A percentile compares a stretch with the other conserved stretches of the same genome.
These are phyloP conservation scores for Fusarium haematococcum DNA, from an alignment of 2,329 filamentous ascomycete genomes.

Conservation along the genomic window DNA sequence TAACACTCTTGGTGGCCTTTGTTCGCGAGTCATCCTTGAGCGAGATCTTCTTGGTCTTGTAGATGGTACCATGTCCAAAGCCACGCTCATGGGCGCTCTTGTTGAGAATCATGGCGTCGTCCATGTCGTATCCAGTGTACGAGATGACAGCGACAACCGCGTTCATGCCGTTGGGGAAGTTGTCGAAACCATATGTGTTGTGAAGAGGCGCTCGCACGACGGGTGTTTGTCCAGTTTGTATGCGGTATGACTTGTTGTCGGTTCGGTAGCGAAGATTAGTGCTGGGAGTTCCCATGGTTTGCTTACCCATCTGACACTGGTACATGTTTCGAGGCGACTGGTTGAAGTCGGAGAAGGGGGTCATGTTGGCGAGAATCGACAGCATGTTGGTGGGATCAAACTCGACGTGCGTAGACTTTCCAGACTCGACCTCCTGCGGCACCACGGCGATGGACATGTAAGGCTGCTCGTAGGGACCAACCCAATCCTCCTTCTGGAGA, in stretches of 20 bases:
- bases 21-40: conserved; percentile 82
- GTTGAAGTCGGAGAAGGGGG: conserved; percentile 98
- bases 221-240: conserved; percentile 96
- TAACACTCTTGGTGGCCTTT: conserved; percentile 75
- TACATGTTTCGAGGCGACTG: conserved; percentile 99
- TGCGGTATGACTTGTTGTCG: conserved; percentile 95
- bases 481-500: conserved; percentile 85
- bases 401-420: conserved; percentile 92
- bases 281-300: conserved; percentile 97
- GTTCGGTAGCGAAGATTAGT: conserved; percentile 87
- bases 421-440: conserved; percentile 88
- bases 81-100: conserved; percentile 96
- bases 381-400: conserved; percentile 95
- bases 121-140: conserved; percentile 99
- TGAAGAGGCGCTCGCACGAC: conserved; percentile 92
- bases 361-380: conserved; percentile 98
- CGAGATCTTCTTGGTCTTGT: conserved; percentile 95
- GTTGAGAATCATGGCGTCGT: conserved; percentile 99
- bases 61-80: conserved; percentile 95
- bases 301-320: conserved; percentile 99
- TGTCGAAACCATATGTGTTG: conserved; percentile 96
- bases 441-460: conserved; percentile 98
- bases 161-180: conserved; percentile 97
- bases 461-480: conserved; percentile 94
- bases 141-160: conserved; percentile 97